A percentile compares a stretch with the other conserved stretches of the same genome.
Evolutionary conservation across 2,329 filamentous ascomycete species (phyloP).

Genomic region (Penicillium frequentans): DNA sequence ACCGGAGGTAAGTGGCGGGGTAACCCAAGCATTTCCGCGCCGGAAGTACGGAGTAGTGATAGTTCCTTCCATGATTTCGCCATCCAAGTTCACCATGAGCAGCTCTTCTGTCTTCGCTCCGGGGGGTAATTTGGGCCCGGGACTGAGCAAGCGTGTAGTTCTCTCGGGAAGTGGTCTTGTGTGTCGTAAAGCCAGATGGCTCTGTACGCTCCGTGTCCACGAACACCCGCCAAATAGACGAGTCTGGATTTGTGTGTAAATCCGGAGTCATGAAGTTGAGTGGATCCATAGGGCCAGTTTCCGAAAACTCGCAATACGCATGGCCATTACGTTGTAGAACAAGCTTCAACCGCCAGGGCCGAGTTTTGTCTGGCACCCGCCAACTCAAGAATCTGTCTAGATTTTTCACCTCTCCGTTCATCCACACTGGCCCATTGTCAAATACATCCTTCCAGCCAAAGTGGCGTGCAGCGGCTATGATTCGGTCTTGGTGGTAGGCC

Average conservation of each 20-base stretch:
- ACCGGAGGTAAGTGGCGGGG: constrained; percentile 73
- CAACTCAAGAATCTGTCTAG: constrained; percentile 30
- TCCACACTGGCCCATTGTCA: constrained; percentile 13
- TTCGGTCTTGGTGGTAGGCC: constrained; percentile 72
- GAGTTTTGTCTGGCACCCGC: constrained; percentile 32
- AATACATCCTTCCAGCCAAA: constrained; percentile 47
- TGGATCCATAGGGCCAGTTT: constrained; percentile 26
- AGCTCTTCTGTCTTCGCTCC: constrained; percentile 62
- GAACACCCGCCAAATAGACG: constrained; percentile 48
- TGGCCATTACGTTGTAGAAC: constrained; percentile 31
- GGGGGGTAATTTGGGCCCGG: constrained; percentile 56
- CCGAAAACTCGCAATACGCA: constrained; percentile 33
- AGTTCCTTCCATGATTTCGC: constrained; percentile 80
- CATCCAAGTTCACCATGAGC: constrained; percentile 66
- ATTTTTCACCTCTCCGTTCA: constrained; percentile 30
- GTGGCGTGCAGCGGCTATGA: constrained; percentile 60
- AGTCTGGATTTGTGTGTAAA: constrained; percentile 3
- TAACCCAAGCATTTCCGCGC: constrained; percentile 65
- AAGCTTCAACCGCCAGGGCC: constrained; percentile 41
- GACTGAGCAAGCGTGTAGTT: constrained; percentile 70
- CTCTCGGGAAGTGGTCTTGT: constrained; percentile 77
- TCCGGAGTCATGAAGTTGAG: constrained; percentile 29
- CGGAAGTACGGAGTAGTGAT: constrained; percentile 81
- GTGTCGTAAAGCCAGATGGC: constrained; percentile 69
- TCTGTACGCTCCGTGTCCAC: constrained; percentile 55